Base-by-base conservation (phyloP, 202 grass and related monocot genomes). In the Digitaria exilis region DNA sequence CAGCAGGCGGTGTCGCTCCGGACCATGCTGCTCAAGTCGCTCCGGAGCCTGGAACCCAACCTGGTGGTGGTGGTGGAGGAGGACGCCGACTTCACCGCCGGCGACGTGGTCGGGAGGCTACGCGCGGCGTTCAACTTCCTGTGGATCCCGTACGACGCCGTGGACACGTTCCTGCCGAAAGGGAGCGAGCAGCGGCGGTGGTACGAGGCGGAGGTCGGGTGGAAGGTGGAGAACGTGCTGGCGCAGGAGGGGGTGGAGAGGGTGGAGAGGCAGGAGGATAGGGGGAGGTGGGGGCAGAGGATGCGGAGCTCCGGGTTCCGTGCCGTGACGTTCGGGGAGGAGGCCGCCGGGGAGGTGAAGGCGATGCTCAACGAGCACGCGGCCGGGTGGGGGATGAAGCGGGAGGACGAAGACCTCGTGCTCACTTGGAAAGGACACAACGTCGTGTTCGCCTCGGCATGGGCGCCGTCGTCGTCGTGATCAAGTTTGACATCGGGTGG, bases 361-460 rank as follows among this genome's bases (percentile, higher is more conserved):
- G 84, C 82, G 12, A 97, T 97, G 92, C 84, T 97, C 2, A 90
- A 91, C 9, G 95, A 95, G 83, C 95, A 97, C 84, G 90, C 96
- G 1, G 96, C 96, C 1, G 96, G 96, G 77, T 99, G 96, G 96
- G 96, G 93, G 11, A 73, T 96, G 89, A 99, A 96, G 87, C 87
- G 91, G 80, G 96, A 96, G 69, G 96, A 99, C 70, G 93, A 99
- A 41, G 91, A 99, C 81, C 80, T 99, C 31, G 84, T 92, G 88
- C 87, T 99, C 81, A 96, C 96, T 9, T 99, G 96, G 96, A 99
- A 99, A 54, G 96, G 96, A 0, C 96, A 99, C 65, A 99, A 94
- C 69, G 96, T 94, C 57, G 96, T 99, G 22, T 99, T 99, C 77
- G 89, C 89, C 1, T 90, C 91, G 1, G 93, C 91, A 6, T 99